Conservation (phyloP, 371 early-diverging fungal species). For the Syncephalastrum monosporum region DNA sequence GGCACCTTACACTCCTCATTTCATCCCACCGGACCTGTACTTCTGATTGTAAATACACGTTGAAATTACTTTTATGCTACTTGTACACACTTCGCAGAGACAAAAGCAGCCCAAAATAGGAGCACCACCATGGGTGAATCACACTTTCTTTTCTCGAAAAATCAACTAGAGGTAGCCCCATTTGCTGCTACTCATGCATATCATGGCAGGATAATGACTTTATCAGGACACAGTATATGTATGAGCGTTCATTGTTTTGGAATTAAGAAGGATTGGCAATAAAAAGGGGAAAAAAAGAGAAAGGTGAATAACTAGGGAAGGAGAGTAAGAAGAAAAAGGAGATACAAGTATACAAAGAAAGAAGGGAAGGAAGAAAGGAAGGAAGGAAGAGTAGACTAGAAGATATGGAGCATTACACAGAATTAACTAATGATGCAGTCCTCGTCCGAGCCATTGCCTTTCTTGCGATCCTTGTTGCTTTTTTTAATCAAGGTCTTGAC, state of each 20-base stretch:
- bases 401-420: neutral
- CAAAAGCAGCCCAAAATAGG: too few species aligned
- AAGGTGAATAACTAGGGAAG: too few species aligned
- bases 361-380: neutral
- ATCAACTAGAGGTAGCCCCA: too few species aligned
- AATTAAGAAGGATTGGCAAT: too few species aligned
- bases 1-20: slow-evolving; percentile 7
- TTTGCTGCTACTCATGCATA: too few species aligned
- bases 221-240: too few species aligned
- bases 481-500: slow-evolving; percentile 20
- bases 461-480: slow-evolving; percentile 15
- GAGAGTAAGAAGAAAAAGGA: neutral
- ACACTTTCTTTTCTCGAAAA: too few species aligned
- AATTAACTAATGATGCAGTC: slow-evolving; percentile 24
- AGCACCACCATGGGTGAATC: too few species aligned
- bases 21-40: slow-evolving; percentile 38
- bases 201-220: too few species aligned
- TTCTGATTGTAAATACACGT: slow-evolving; percentile 17
- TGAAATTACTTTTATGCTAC: neutral
- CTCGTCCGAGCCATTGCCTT: slow-evolving; percentile 14
- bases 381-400: neutral
- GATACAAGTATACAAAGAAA: neutral
- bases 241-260: too few species aligned
- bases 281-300: too few species aligned
- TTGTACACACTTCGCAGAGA: too few species aligned